Conservation (phyloP, 345 rosid genomes). For the Theobroma cacao region DNA sequence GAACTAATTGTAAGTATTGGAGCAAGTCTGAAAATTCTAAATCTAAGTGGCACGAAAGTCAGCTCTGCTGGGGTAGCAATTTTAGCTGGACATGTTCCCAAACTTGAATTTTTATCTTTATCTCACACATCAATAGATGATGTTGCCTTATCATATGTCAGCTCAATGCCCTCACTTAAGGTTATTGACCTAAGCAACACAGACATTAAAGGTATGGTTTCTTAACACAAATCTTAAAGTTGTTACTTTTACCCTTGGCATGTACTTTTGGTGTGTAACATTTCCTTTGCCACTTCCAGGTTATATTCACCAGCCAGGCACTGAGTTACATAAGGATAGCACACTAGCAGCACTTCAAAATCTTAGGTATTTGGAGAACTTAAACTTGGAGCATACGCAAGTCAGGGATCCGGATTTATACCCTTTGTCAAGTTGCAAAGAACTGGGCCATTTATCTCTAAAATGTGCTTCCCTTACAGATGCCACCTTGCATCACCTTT, state of each 20-base stretch:
- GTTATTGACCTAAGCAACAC: constrained; percentile 74
- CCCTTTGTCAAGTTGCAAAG: constrained; percentile 46
- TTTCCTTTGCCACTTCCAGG: constrained; percentile 45
- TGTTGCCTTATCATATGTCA: constrained; percentile 47
- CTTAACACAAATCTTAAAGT: background rate
- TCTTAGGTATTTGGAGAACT: constrained; percentile 46
- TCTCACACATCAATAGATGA: constrained; percentile 63
- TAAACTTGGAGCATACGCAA: constrained; percentile 67
- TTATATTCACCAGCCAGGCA: constrained; percentile 34
- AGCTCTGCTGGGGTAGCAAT: constrained; percentile 58
- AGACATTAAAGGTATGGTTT: constrained; percentile 54
- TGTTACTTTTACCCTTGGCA: background rate
- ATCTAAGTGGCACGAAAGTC: constrained; percentile 65
- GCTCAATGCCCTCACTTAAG: constrained; percentile 59
- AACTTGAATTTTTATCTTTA: constrained; percentile 60
- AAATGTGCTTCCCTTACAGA: constrained; percentile 70
- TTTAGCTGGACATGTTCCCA: constrained; percentile 63
- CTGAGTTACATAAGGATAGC: constrained; percentile 29
- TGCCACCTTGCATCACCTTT: constrained; percentile 46
- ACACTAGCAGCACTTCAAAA: constrained; percentile 51
- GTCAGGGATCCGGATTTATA: constrained; percentile 55
- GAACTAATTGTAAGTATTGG: constrained; percentile 56
- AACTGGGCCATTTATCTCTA: constrained; percentile 55
- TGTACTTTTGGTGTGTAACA: background rate
- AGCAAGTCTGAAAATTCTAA: constrained; percentile 54